Percentiles rank a stretch among this genome's conserved stretches.
These are phyloP conservation scores for Geotrichum fermentans DNA, from an alignment of 1,139 yeast species.

Conservation along the genomic window DNA sequence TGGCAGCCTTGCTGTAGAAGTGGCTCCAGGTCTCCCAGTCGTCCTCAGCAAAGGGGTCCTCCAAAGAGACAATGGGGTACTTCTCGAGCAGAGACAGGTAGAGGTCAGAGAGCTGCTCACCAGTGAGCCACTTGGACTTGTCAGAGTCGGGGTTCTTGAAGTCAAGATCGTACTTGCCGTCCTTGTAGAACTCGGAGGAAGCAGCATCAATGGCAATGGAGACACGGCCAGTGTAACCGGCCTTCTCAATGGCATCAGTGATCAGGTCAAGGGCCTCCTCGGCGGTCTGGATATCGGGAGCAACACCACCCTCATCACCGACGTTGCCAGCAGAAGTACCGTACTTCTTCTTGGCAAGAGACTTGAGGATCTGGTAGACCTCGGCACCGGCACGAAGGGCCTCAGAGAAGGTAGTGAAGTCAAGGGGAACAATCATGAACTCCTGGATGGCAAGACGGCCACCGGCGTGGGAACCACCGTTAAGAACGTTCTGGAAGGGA, in stretches of 20 bases:
- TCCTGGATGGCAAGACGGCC: constrained; percentile 98
- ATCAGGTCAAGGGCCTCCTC: constrained; percentile 94
- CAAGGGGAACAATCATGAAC: constrained; percentile 95
- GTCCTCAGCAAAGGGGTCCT: constrained; percentile 98
- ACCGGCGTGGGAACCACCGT: constrained; percentile 99
- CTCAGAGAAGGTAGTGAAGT: constrained; percentile 81
- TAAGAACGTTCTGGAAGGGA: constrained; percentile 94
- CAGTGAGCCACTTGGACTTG: constrained; percentile 80
- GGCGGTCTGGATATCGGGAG: constrained; percentile 89
- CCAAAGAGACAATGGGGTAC: constrained; percentile 95
- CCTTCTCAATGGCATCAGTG: constrained; percentile 75
- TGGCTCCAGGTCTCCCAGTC: constrained; percentile 97
- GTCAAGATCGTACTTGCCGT: constrained; percentile 93
- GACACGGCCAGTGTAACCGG: constrained; percentile 90
- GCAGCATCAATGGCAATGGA: constrained; percentile 92
- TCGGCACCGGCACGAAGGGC: constrained; percentile 94
- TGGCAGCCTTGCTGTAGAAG: constrained; percentile 64
- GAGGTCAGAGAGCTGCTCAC: constrained; percentile 76
- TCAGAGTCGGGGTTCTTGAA: constrained; percentile 94
- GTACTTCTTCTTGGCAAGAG: constrained; percentile 84
- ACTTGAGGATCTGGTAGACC: constrained; percentile 91
- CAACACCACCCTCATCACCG: constrained; percentile 99
- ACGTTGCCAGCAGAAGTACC: constrained; percentile 98
- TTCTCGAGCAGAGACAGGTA: constrained; percentile 72
- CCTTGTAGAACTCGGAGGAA: constrained; percentile 92